Evolutionary conservation across 1,284 basidiomycete genomes (phyloP), one percentile per base, ranked within the genome.

Genomic region (Papiliotrema flavescens): DNA sequence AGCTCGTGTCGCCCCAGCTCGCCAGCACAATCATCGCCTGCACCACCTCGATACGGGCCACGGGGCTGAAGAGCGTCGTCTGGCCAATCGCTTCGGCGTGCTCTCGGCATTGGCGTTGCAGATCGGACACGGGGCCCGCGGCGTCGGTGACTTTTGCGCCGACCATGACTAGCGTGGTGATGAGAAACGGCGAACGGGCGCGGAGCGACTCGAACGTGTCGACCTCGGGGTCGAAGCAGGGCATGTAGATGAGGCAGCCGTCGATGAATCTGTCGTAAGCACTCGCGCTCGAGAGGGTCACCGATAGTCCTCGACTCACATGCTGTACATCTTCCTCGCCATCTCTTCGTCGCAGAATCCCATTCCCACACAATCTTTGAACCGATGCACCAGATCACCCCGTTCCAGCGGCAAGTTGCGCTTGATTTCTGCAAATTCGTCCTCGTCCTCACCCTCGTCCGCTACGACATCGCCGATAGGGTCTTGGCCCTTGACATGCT

Each of bases 111-210:
- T 63, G 60, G 20, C 55, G 51, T 49, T 77, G 76, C 2, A 74
- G 65, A 19, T 69, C 67, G 28, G 67, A 72, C 14, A 67, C 60
- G 4, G 66, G 58, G 48, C 62, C 55, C 69, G 88, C 89, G 26
- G 88, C 89, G 69, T 93, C 90, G 49, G 85, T 83, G 42, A 90
- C 87, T 56, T 86, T 84, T 15, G 88, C 84, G 6, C 88, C 90
- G 28, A 91, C 88, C 84, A 90, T 88, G 66, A 90, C 89, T 26
- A 93, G 88, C 40, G 85, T 85, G 63, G 90, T 84, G 49, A 75
- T 63, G 2, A 63, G 63, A 56, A 74, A 75, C 1, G 74, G 69
- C 3, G 67, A 67, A 37, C 70, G 61, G 13, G 56, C 40, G 9
- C 65, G 62, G 9, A 71, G 56, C 49, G 60, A 64, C 39, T 90